phyloP scores from a whole-genome alignment of 2,329 filamentous ascomycete species.

The Phaeosphaeria sp. region DNA sequence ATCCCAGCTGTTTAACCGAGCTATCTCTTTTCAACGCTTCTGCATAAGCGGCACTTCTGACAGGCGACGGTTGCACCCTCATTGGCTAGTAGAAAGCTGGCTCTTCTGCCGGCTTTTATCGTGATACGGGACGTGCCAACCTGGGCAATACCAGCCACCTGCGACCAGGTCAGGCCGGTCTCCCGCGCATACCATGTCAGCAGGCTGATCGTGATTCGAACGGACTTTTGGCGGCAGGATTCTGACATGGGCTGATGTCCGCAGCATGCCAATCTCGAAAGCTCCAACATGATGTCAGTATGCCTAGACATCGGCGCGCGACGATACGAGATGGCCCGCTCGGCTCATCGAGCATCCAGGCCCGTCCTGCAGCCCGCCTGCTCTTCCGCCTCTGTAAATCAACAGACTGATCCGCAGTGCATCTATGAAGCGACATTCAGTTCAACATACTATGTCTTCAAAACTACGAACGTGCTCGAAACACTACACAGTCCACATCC shows the following conservation, averaged over 20 bases:
- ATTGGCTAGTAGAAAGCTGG: slow-evolving; percentile 30
- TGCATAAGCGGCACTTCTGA: slow-evolving; percentile 48
- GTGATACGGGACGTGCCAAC: slow-evolving; percentile 39
- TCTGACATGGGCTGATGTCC: slow-evolving; percentile 46
- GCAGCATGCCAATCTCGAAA: slow-evolving; percentile 34
- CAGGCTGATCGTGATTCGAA: slow-evolving; percentile 35
- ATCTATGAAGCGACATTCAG: background rate
- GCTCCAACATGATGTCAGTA: slow-evolving; percentile 39
- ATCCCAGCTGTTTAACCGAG: slow-evolving; percentile 43
- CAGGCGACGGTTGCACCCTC: slow-evolving; percentile 20
- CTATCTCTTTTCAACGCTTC: slow-evolving; percentile 41
- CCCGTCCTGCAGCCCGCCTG: background rate
- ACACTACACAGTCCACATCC: background rate
- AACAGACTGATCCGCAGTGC: background rate
- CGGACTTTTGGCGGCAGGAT: slow-evolving; percentile 37
- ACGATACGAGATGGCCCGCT: slow-evolving; percentile 19
- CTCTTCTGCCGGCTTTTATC: slow-evolving; percentile 41
- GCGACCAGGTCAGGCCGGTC: slow-evolving; percentile 38
- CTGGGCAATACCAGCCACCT: slow-evolving; percentile 28
- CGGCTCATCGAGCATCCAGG: slow-evolving; percentile 21
- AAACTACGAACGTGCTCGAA: background rate
- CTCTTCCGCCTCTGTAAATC: background rate
- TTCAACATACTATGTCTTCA: background rate
- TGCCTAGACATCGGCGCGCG: slow-evolving; percentile 25
- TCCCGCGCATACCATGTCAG: slow-evolving; percentile 39